These are phyloP conservation scores for Chalciporus pseudorubinellus DNA, from an alignment of 768 basidiomycete species.

Conservation along the genomic window DNA sequence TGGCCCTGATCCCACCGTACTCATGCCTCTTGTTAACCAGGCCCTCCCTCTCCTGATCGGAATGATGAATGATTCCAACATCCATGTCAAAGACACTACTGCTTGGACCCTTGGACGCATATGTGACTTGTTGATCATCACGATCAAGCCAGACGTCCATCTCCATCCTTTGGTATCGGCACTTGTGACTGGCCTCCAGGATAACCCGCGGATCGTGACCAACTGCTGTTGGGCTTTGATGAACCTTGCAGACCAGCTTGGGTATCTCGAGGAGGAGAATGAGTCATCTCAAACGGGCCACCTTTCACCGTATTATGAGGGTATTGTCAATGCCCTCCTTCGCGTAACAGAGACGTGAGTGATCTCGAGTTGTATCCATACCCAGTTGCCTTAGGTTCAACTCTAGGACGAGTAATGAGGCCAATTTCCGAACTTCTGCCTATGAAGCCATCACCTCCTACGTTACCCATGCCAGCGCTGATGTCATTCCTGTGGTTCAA, in stretches of 20 bases:
- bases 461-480: constrained; percentile 73
- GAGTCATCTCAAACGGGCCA: constrained; percentile 53
- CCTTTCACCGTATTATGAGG: constrained; percentile 88
- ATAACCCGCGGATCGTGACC: constrained; percentile 80
- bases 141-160: constrained; percentile 88
- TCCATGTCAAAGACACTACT: constrained; percentile 92
- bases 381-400: constrained; percentile 11
- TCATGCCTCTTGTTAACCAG: constrained; percentile 89
- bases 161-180: constrained; percentile 80
- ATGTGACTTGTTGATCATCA: constrained; percentile 81
- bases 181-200: constrained; percentile 76
- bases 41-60: constrained; percentile 91
- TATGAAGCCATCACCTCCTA: constrained; percentile 94
- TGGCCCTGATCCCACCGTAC: constrained; percentile 85
- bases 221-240: constrained; percentile 97
- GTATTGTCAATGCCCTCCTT: constrained; percentile 79
- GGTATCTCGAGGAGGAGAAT: constrained; percentile 63
- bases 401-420: constrained; percentile 74
- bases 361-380: neutral
- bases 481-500: constrained; percentile 78
- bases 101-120: constrained; percentile 98
- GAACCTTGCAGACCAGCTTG: constrained; percentile 92
- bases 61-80: constrained; percentile 87
- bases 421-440: constrained; percentile 91
- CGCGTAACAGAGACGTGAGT: constrained; percentile 83